A percentile compares a stretch with the other conserved stretches of the same genome.
These are phyloP conservation scores for Sergeia podlipaevii DNA, from an alignment of 208 protist genomes.

Conservation along the genomic window DNA sequence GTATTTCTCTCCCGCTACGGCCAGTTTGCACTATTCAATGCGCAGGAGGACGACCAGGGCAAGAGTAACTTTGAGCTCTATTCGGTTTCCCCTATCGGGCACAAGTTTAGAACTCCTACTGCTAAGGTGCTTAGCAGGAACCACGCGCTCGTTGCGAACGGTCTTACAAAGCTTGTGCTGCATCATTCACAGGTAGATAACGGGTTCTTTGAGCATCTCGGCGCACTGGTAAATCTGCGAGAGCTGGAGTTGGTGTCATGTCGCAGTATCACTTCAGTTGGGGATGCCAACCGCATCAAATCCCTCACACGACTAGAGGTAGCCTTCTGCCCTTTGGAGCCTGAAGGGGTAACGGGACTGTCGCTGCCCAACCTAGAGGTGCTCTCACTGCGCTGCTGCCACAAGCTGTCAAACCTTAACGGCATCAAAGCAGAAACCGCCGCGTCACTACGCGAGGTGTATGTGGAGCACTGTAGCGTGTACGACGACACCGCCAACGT, in stretches of 20 bases:
- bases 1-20: conserved; percentile 80
- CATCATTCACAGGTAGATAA: conserved; percentile 69
- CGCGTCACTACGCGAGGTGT: conserved; percentile 49
- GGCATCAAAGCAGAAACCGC: conserved; percentile 55
- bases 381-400: conserved; percentile 61
- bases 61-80: conserved; percentile 54
- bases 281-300: conserved; percentile 37
- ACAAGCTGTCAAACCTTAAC: conserved; percentile 65
- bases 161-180: conserved; percentile 59
- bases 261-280: conserved; percentile 56
- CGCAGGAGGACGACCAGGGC: conserved; percentile 58
- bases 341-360: conserved; percentile 55
- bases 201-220: conserved; percentile 62
- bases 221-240: conserved; percentile 38
- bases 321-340: conserved; percentile 62
- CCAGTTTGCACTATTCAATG: conserved; percentile 80
- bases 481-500: conserved; percentile 66
- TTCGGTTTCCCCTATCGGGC: conserved; percentile 70
- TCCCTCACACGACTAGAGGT: conserved; percentile 59
- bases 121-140: conserved; percentile 64
- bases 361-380: conserved; percentile 46
- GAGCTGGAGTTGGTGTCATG: conserved; percentile 75
- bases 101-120: conserved; percentile 69
- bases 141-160: conserved; percentile 60
- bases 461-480: conserved; percentile 69